phyloP scores from a whole-genome alignment of 2,329 filamentous ascomycete species.

The Phyllosticta citriasiana region DNA sequence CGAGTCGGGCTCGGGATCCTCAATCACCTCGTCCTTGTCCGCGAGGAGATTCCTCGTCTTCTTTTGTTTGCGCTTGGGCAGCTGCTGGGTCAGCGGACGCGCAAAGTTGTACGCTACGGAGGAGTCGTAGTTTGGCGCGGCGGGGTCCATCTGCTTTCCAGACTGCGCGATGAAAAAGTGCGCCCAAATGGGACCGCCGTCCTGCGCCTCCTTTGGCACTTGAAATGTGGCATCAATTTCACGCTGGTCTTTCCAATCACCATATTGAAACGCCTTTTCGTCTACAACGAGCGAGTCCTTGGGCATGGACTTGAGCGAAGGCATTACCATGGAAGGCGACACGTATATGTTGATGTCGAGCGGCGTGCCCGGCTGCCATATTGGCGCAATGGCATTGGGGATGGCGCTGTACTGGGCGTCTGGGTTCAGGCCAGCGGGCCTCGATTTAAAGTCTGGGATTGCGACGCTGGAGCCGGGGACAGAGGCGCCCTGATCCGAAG shows the following conservation, averaged over 20 bases:
- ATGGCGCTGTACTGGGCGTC: constrained; percentile 51
- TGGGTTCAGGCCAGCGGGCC: constrained; percentile 35
- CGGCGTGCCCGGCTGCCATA: constrained; percentile 72
- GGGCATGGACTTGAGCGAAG: constrained; percentile 54
- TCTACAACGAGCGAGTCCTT: constrained; percentile 63
- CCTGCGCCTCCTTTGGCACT: constrained; percentile 70
- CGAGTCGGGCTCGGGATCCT: constrained; percentile 44
- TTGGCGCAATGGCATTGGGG: constrained; percentile 67
- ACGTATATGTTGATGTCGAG: constrained; percentile 82
- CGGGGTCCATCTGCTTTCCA: constrained; percentile 68
- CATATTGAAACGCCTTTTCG: constrained; percentile 70
- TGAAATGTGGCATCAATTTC: constrained; percentile 66
- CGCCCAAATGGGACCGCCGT: constrained; percentile 88
- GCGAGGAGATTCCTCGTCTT: constrained; percentile 81
- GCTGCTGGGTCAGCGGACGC: constrained; percentile 78
- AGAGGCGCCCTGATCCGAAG: constrained; percentile 12
- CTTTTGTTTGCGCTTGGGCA: constrained; percentile 77
- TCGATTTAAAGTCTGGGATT: constrained; percentile 27
- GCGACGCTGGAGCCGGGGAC: constrained; percentile 19
- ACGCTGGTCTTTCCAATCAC: constrained; percentile 70
- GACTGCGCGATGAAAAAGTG: constrained; percentile 82
- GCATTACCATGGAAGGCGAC: constrained; percentile 61
- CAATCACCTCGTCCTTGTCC: constrained; percentile 37
- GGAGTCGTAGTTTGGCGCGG: constrained; percentile 59
- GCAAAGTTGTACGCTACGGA: constrained; percentile 73